Base-by-base conservation (phyloP, 164 flowering plant species). In the Nymphaea colorata region DNA sequence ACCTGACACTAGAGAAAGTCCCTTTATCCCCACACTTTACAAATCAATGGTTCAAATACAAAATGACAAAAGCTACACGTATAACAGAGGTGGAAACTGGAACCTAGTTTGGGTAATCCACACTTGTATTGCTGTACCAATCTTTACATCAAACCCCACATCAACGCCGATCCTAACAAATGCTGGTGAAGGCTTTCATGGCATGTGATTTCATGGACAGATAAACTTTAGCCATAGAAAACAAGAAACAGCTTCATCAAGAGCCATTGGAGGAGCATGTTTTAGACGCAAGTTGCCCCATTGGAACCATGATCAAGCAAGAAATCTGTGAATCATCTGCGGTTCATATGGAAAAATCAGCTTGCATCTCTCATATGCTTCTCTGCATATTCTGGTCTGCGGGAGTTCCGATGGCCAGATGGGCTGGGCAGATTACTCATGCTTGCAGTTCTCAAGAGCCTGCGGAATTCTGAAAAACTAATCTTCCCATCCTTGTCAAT, bases 401-500 rank as follows among this genome's bases (percentile, higher is more conserved):
- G 79, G 42, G 84, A 68, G 67, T 64, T 75, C 57, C 69, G 72
- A 17, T 60, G 57, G 62, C 70, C 76, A 41, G 87, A n/a, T 44
- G 93, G 82, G 74, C 85, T 81, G 15, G 81, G 68, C 15, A 76
- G 78, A 64, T 65, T 78, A 72, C 88, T 74, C 68, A 90, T 76
- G 79, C 99, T 94, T 61, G 99, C 98, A 41, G 96, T 90, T 81
- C 98, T 83, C 68, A 94, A 64, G 61, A 94, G 90, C 66, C 91
- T 82, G 4, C 99, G 85, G 78, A 94, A 94, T 69, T 94, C 99
- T 12, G 85, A 64, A 42, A 94, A 76, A 81, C 95, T 94, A 60
- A 94, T 90, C 78, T 74, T 90, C 62, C 99, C 99, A 71, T 94
- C 99, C 78, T 85, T 87, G 82, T 94, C 97, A 18, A 94, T 82